These are phyloP conservation scores for Cruciata laevipes DNA, from an alignment of 257 asterid species.

Conservation along the genomic window DNA sequence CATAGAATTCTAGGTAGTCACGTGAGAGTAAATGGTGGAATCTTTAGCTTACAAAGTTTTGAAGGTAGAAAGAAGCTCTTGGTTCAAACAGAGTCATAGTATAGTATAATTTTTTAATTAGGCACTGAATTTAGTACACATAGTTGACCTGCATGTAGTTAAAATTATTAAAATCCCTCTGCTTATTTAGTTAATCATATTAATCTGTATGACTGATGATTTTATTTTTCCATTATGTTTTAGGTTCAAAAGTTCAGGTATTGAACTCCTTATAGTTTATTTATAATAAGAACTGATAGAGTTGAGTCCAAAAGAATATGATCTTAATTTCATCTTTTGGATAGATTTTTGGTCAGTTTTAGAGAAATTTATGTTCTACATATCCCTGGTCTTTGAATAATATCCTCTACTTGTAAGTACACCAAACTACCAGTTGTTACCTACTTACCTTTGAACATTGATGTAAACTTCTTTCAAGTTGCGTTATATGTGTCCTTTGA, in stretches of 20 bases:
- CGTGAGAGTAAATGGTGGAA: no score
- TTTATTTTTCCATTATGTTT: background rate
- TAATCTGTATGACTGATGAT: background rate
- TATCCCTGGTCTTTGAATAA: background rate
- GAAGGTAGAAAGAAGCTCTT: background rate
- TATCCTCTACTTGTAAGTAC: background rate
- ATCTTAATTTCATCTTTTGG: background rate
- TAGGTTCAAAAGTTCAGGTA: no score
- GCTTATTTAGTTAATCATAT: background rate
- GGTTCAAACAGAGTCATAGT: background rate
- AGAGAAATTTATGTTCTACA: background rate
- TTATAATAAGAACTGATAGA: background rate
- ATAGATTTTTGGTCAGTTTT: background rate
- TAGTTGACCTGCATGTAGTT: background rate
- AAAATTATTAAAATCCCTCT: background rate
- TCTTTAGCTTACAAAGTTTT: background rate
- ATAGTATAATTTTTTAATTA: background rate
- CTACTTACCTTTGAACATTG: background rate
- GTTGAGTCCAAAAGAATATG: background rate
- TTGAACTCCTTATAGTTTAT: background rate
- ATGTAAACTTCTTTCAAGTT: background rate
- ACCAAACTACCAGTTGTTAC: background rate
- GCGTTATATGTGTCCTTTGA: background rate
- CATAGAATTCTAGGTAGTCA: no score
- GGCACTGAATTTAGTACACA: background rate